Percentiles rank a stretch among this genome's conserved stretches.
Evolutionary conservation across 768 basidiomycete genomes (phyloP).

Genomic region (Lactarius sp.): DNA sequence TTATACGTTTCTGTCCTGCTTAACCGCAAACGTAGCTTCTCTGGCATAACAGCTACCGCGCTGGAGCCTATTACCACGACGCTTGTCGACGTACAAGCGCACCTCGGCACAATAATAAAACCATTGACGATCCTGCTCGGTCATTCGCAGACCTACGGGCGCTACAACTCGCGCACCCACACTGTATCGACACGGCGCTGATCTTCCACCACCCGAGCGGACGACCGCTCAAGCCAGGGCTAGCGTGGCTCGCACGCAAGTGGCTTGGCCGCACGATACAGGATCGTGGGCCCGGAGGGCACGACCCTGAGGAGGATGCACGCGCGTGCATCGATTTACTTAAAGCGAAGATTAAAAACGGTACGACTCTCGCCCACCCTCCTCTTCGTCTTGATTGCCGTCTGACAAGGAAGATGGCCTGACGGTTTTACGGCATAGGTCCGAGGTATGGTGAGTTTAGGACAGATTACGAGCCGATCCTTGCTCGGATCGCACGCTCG

Average conservation of each 20-base stretch:
- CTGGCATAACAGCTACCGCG: constrained; percentile 78
- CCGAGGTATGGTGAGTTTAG: too few species aligned
- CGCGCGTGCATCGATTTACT: too few species aligned
- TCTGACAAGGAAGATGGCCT: too few species aligned
- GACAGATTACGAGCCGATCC: too few species aligned
- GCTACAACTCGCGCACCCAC: constrained; percentile 19
- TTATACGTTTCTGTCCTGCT: background rate
- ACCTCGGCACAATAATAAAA: constrained; percentile 57
- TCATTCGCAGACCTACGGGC: constrained; percentile 88
- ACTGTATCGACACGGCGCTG: too few species aligned
- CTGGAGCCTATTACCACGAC: constrained; percentile 71
- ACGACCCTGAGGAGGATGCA: too few species aligned
- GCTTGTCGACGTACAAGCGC: constrained; percentile 69
- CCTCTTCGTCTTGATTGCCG: too few species aligned
- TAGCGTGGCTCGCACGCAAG: constrained; percentile 95
- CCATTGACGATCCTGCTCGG: constrained; percentile 81
- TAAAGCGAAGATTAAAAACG: too few species aligned
- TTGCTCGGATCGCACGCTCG: too few species aligned
- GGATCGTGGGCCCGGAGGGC: too few species aligned
- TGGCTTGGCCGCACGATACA: constrained; percentile 36
- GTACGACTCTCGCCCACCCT: too few species aligned
- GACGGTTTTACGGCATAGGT: too few species aligned
- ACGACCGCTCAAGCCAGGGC: constrained; percentile 86
- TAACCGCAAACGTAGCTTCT: constrained; percentile 58
- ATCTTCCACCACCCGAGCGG: constrained; percentile 43